phyloP scores from a whole-genome alignment of 179 eudicot species.

The Spergularia azorica region DNA sequence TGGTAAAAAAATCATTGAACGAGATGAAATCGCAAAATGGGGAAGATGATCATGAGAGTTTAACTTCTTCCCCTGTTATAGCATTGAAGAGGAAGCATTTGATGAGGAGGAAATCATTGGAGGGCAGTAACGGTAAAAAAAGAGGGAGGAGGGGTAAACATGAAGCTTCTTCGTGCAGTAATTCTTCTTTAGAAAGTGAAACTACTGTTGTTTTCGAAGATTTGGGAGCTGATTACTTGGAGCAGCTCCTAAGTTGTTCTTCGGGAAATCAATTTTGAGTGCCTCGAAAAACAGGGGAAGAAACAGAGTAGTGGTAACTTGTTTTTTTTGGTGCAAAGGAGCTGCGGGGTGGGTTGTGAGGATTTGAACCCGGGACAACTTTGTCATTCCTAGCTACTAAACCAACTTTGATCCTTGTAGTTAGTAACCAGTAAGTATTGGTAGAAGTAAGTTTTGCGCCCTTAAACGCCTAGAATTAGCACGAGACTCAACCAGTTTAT shows the following conservation, averaged over 20 bases:
- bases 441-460: too few species aligned
- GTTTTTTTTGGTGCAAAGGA: too few species aligned
- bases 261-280: background rate
- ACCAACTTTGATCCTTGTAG: too few species aligned
- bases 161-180: background rate
- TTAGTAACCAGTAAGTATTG: too few species aligned
- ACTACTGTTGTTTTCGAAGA: conserved; percentile 65
- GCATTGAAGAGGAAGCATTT: conserved; percentile 66
- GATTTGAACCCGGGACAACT: too few species aligned
- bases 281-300: conserved; percentile 20
- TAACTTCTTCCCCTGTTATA: conserved; percentile 60
- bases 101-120: conserved; percentile 49
- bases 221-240: conserved; percentile 77
- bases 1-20: conserved; percentile 57
- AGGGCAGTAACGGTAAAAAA: conserved; percentile 24
- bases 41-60: conserved; percentile 30
- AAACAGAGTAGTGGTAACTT: conserved; percentile 20
- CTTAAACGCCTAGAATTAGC: too few species aligned
- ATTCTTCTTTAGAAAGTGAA: conserved; percentile 7
- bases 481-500: too few species aligned
- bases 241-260: conserved; percentile 53
- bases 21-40: conserved; percentile 41
- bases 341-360: too few species aligned
- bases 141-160: conserved; percentile 18
- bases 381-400: too few species aligned